phyloP scores from a whole-genome alignment of 768 basidiomycete genomes.

The Kwoniella newhampshirensis region DNA sequence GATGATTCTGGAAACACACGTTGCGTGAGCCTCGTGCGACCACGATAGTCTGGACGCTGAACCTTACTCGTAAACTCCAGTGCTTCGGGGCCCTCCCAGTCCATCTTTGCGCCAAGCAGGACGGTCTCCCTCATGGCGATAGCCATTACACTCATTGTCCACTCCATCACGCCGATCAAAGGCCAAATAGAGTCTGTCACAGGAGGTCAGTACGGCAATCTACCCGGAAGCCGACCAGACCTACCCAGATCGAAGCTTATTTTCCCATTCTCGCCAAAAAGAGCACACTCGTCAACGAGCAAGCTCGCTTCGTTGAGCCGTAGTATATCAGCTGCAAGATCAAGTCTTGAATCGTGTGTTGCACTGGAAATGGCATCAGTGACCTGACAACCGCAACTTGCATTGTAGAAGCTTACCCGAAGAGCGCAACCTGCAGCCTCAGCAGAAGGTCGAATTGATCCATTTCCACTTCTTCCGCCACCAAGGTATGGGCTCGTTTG shows the following conservation, averaged over 20 bases:
- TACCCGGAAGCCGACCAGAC: background rate
- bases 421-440: slow-evolving; percentile 14
- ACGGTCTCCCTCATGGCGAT: slow-evolving; percentile 17
- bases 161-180: slow-evolving; percentile 29
- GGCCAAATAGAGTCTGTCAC: slow-evolving; percentile 34
- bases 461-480: background rate
- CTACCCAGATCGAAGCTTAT: slow-evolving; percentile 36
- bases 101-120: slow-evolving; percentile 6
- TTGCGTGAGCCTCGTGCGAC: background rate
- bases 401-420: slow-evolving; percentile 4
- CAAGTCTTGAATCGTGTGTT: slow-evolving; percentile 10
- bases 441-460: slow-evolving; percentile 11
- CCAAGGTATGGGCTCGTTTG: background rate
- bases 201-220: slow-evolving; percentile 7
- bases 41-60: background rate
- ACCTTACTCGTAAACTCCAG: background rate
- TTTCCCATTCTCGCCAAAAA: slow-evolving; percentile 9
- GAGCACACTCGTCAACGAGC: slow-evolving; percentile 25
- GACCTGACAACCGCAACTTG: background rate
- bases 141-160: slow-evolving; percentile 16
- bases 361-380: slow-evolving; percentile 6
- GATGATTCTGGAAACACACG: slow-evolving; percentile 1
- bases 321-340: slow-evolving; percentile 28
- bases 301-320: slow-evolving; percentile 27
- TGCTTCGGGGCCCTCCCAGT: background rate